These are phyloP conservation scores for Climacium dendroides DNA, from an alignment of 225 moss, liverwort and hornwort species.

Conservation along the genomic window DNA sequence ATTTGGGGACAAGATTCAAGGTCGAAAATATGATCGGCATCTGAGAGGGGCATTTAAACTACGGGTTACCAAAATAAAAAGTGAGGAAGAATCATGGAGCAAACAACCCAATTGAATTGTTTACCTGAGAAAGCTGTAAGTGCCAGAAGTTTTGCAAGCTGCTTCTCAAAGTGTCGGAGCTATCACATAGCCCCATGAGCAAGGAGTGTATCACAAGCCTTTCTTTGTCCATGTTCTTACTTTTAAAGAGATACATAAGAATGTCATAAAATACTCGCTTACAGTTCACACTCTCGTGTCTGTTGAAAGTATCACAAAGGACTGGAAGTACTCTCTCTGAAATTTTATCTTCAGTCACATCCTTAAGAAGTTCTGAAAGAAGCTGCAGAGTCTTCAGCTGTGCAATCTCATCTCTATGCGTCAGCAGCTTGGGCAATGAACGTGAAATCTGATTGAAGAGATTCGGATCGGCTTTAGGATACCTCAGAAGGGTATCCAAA, in stretches of 20 bases:
- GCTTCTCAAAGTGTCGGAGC: constrained; percentile 47
- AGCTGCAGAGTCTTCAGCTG: constrained; percentile 70
- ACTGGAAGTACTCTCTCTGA: constrained; percentile 45
- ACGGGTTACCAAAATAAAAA: not conserved
- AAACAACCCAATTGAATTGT: not conserved
- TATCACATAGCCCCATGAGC: constrained; percentile 71
- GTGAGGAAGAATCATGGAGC: not conserved
- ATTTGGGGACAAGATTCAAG: not conserved
- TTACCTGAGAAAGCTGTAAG: constrained; percentile 48
- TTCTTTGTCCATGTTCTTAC: constrained; percentile 22
- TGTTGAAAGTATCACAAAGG: constrained; percentile 61
- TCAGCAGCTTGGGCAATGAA: constrained; percentile 48
- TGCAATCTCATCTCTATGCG: constrained; percentile 71
- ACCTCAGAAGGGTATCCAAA: constrained; percentile 61
- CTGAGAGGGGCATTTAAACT: not conserved
- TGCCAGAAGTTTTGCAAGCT: constrained; percentile 80
- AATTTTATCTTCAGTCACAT: constrained; percentile 30
- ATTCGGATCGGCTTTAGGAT: constrained; percentile 40
- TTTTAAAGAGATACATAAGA: constrained; percentile 47
- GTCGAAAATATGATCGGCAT: not conserved
- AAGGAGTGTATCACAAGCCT: constrained; percentile 43
- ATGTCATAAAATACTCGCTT: constrained; percentile 60
- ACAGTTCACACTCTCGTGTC: constrained; percentile 66
- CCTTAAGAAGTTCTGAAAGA: constrained; percentile 50
- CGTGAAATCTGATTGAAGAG: constrained; percentile 47